Evolutionary conservation across 805 yeast species (phyloP).

Genomic region (Pichia cabralensis): DNA sequence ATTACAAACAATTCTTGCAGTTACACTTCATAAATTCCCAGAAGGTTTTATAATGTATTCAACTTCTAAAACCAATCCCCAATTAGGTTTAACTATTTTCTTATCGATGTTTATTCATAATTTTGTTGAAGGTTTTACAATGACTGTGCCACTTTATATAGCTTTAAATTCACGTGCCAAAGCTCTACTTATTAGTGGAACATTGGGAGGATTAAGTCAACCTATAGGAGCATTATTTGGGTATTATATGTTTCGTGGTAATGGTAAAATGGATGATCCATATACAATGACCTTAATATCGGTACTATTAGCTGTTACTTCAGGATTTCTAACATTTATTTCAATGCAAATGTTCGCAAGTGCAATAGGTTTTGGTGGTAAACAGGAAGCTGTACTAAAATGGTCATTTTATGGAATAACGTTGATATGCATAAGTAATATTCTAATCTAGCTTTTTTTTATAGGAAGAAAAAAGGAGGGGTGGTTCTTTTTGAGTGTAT

Average conservation of each 20-base stretch:
- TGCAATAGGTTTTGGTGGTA: constrained; percentile 71
- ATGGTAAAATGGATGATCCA: constrained; percentile 26
- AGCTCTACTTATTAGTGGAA: constrained; percentile 56
- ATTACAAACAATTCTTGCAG: constrained; percentile 79
- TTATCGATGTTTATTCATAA: constrained; percentile 82
- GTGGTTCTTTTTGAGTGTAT: no score
- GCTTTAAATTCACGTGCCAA: constrained; percentile 52
- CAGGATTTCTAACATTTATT: constrained; percentile 78
- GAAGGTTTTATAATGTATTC: constrained; percentile 89
- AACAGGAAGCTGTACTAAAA: constrained; percentile 44
- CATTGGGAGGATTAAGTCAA: constrained; percentile 77
- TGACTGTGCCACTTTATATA: constrained; percentile 82
- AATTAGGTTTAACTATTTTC: constrained; percentile 71
- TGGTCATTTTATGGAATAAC: constrained; percentile 56
- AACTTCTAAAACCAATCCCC: constrained; percentile 57
- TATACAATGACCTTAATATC: constrained; percentile 44
- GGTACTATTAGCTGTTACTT: constrained; percentile 55
- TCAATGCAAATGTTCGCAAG: constrained; percentile 81
- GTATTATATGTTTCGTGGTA: constrained; percentile 33
- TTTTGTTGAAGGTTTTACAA: constrained; percentile 87
- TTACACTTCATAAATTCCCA: constrained; percentile 84
- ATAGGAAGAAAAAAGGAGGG: no score
- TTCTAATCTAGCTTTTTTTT: constrained; percentile 21
- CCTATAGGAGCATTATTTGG: constrained; percentile 85
- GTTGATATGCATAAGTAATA: constrained; percentile 40